Evolutionary conservation across 768 basidiomycete species (phyloP), one percentile per base, ranked within the genome.

Genomic region (Tephrocybe sp.): DNA sequence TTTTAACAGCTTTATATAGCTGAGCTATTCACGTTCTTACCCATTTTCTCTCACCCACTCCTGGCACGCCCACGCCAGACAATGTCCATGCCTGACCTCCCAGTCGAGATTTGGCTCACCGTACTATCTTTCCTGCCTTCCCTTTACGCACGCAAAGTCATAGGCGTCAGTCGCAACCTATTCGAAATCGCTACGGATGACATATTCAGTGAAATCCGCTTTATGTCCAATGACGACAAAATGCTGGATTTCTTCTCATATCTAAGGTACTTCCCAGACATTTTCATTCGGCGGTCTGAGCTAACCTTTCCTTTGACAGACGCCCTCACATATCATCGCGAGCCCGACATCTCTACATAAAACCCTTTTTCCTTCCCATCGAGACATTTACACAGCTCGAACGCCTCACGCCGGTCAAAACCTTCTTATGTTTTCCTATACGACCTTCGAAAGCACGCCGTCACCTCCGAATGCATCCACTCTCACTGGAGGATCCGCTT

Each of bases 131-230:
- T 40, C 11, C 39, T 40, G 11, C 39, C 19, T 40, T 20, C 16
- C 4, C 4, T 4, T 8, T 51, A 49, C 4, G 40, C 63, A n/a
- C 59, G 57, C 26, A 67, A 59, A 45, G 49, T 67, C 55, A 57
- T 66, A 39, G 64, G 67, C 7, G 45, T 68, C 13, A 70, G 64
- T 34, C 57, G 66, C 22, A 41, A 44, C 8, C 55, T 68, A 5
- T 70, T 68, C 39, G 61, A 67, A 42, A 53, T 70, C 14, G 67
- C 60, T 2, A 53, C 68, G 54, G 49, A 64, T 22, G 62, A 67
- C 34, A 58, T 64, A 19, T 70, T 67, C 44, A 54, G 60, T 23
- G 66, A 67, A 47, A 48, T 68, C 9, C 53, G 63, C 38, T 57
- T 70, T n/a, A 57, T 62, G n/a, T 44, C 54, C 3, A 59, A 62